Conservation (phyloP, 2,329 filamentous ascomycete genomes). For the Aspergillus luchuensis region DNA sequence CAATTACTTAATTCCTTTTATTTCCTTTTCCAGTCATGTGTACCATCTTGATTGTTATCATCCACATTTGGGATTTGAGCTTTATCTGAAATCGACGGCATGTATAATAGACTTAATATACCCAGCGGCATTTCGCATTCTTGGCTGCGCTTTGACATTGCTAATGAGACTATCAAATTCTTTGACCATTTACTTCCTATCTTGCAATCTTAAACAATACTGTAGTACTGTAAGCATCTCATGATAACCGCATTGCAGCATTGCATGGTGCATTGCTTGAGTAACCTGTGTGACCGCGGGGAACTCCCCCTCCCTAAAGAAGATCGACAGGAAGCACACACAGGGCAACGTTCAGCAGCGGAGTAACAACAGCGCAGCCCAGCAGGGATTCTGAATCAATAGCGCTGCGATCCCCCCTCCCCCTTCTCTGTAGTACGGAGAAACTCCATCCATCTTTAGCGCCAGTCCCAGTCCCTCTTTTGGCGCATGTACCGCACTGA, state of each 20-base stretch:
- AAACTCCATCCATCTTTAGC: not conserved
- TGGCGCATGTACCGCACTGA: not conserved
- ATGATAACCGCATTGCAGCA: not conserved
- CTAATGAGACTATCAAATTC: conserved; percentile 12
- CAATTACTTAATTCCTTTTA: conserved; percentile 12
- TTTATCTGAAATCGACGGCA: conserved; percentile 33
- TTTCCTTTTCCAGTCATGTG: conserved; percentile 17
- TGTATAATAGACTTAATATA: conserved; percentile 46
- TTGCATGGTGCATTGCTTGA: not conserved
- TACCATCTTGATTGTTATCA: conserved; percentile 19
- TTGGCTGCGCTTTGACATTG: conserved; percentile 18
- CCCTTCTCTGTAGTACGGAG: not conserved
- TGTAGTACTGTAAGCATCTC: not conserved
- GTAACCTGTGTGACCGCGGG: not conserved
- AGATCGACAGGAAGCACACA: not conserved
- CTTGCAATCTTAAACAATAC: not conserved
- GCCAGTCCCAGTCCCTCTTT: not conserved
- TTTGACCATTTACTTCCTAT: not conserved
- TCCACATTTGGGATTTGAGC: conserved; percentile 8
- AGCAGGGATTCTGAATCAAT: not conserved
- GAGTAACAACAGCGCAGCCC: not conserved
- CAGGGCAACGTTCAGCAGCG: not conserved
- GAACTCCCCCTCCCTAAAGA: not conserved
- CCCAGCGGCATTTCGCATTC: conserved; percentile 33
- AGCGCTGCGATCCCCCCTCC: not conserved